phyloP scores from a whole-genome alignment of 805 yeast species.

The Spathaspora sp. region DNA sequence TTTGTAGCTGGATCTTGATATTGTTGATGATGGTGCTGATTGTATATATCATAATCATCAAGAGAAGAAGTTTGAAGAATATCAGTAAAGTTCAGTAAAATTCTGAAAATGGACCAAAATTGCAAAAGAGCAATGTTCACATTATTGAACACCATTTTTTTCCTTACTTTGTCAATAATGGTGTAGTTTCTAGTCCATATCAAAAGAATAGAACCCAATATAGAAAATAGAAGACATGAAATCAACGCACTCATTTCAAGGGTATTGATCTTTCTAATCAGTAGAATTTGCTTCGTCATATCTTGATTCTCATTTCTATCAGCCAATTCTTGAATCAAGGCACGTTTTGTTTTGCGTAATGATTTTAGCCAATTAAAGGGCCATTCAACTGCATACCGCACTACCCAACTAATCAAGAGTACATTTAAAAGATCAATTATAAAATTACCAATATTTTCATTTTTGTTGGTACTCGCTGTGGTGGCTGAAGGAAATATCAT shows the following conservation, averaged over 20 bases:
- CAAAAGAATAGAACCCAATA: constrained; percentile 24
- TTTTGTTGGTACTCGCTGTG: constrained; percentile 8
- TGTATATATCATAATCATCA: constrained; percentile 1
- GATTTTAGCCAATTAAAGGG: constrained; percentile 39
- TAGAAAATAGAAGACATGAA: constrained; percentile 23
- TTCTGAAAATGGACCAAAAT: constrained; percentile 11
- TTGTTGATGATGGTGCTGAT: not conserved
- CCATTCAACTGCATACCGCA: constrained; percentile 35
- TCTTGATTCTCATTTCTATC: not conserved
- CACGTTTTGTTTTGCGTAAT: constrained; percentile 14
- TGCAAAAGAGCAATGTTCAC: constrained; percentile 33
- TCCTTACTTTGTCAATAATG: constrained; percentile 22
- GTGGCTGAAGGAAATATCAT: constrained; percentile 18
- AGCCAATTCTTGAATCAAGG: constrained; percentile 11
- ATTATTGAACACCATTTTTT: constrained; percentile 28
- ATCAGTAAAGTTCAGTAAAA: constrained; percentile 5
- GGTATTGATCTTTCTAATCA: constrained; percentile 9
- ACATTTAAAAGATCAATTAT: constrained; percentile 30
- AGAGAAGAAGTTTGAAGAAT: constrained; percentile 7
- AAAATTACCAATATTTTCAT: constrained; percentile 19
- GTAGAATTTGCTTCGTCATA: constrained; percentile 5
- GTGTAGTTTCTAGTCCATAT: constrained; percentile 22
- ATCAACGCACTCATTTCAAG: constrained; percentile 19
- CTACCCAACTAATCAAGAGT: constrained; percentile 28
- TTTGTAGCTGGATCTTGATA: not conserved